Base-by-base conservation (phyloP, 345 rosid genomes). In the Citrus australasica region DNA sequence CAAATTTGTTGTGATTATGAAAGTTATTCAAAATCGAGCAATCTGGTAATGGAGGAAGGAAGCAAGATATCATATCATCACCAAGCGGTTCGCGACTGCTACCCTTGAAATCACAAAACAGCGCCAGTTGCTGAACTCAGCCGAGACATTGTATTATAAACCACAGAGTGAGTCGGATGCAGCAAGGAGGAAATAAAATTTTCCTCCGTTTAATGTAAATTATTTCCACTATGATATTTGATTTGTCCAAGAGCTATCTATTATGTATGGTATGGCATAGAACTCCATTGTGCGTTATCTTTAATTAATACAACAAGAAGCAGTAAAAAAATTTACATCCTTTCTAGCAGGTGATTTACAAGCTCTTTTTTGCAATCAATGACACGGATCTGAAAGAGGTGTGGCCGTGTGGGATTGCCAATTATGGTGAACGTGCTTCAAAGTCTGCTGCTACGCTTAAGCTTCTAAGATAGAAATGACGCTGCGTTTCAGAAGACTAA, bases 401-500 rank as follows among this genome's bases (percentile, higher is more conserved):
- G 27, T n/a, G n/a, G n/a, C n/a, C n/a, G n/a, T n/a, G n/a, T 19
- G 22, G 78, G 17, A 59, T 13, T 10, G 67, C 24, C 78, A 22
- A 46, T 46, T 27, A 27, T 25, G 51, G 37, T 66, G 33, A 37
- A 53, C 3, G 62, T 27, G 6, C 11, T 30, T 24, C 13, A 67
- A 24, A 55, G 25, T 46, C 27, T 25, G 58, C 58, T 46, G 51
- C 51, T 46, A 13, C 14, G 17, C 21, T 53, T 16, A 17, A 53
- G n/a, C 53, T 78, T 81, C 83, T 53, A 89, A 42, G 60, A 64
- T 58, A 32, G 89, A 84, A 81, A 78, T 67, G 58, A 82, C 81
- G 33, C 85, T 84, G 73, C 85, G 82, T 76, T 78, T 85, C 82
- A 84, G 86, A 22, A 84, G 68, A 69, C 73, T 75, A 13, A 69